phyloP scores from a whole-genome alignment of 345 rosid genomes.

The Sapria himalayana region DNA sequence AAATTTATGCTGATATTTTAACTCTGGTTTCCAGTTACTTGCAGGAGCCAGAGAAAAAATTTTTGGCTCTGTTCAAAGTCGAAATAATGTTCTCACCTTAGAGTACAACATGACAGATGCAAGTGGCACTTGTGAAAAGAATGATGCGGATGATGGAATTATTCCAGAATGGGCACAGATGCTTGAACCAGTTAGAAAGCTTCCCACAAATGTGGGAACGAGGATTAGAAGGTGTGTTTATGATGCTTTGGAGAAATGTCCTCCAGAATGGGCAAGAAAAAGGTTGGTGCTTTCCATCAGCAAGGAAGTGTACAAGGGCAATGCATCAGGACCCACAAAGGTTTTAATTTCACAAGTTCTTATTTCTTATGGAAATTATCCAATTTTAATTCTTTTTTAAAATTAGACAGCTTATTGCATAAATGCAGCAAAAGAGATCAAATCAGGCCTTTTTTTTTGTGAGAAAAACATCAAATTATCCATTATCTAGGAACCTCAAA shows the following conservation, averaged over 20 bases:
- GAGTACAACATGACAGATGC: constrained; percentile 49
- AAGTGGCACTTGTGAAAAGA: constrained; percentile 27
- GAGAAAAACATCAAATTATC: no score
- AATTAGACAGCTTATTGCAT: no score
- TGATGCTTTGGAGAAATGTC: constrained; percentile 57
- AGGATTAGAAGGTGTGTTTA: constrained; percentile 84
- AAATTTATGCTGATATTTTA: constrained; percentile 7
- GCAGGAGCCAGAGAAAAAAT: constrained; percentile 78
- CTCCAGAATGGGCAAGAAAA: constrained; percentile 88
- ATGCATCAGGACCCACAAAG: constrained; percentile 99
- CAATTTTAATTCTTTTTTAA: no score
- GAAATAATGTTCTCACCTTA: constrained; percentile 31
- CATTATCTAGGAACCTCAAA: no score
- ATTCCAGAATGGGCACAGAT: constrained; percentile 76
- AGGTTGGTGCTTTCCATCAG: constrained; percentile 79
- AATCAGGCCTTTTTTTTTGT: no score
- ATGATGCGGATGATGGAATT: constrained; percentile 22
- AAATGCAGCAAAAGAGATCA: no score
- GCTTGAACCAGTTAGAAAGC: constrained; percentile 76
- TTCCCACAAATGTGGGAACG: constrained; percentile 97
- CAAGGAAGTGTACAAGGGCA: constrained; percentile 93
- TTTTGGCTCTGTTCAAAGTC: constrained; percentile 37
- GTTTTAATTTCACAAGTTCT: constrained; percentile 15
- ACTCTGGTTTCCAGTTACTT: constrained; percentile 58
- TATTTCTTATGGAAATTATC: constrained; percentile 6